Evolutionary conservation across 2,329 filamentous ascomycete species (phyloP), one percentile per base, ranked within the genome.

Genomic region (Alternaria consortialis): DNA sequence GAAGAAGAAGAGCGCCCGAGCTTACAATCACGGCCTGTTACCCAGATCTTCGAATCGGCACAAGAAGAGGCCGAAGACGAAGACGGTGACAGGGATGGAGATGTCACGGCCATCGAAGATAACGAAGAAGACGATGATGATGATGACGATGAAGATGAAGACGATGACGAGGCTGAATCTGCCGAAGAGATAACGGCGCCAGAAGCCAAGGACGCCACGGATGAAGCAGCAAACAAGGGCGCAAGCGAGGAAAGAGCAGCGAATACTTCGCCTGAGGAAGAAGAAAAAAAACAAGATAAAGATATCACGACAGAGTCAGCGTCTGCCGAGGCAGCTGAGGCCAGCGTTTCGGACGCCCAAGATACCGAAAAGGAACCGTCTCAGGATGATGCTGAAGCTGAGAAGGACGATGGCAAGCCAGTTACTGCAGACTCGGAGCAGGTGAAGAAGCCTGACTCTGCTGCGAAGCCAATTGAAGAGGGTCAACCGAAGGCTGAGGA

Each of bases 1-100:
- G 93, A 97, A 62, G 88, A 91, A 37, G 79, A 80, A 17, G 68
- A 69, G n/a, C 60, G 58, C 8, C 63, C 63, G 32, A 63, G 55
- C 29, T 48, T 64, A 4, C 56, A 53, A 9, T 15, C 59, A 29
- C 64, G 65, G 20, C 62, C 67, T 6, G 62, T 68, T 40, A 67
- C 67, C 5, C 64, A 69, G 25, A 60, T 68, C 5, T 71, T 65
- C 15, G 70, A 72, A 25, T 42, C 64, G 7, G 39, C 60, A 27
- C 54, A 64, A n/a, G 61, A 62, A 42, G 63, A 62, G 9, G 39
- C 43, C 2, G 57, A 56, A 40, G 27, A 32, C 5, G 63, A 59
- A 47, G 63, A 64, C 5, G 51, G 39, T 13, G 53, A 63, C 27
- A 40, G 53, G 1, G 59, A 62, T 17, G 56, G 36, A 17, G 58